Conservation (phyloP, 176 grass and related monocot species). For the Raddia guianensis region DNA sequence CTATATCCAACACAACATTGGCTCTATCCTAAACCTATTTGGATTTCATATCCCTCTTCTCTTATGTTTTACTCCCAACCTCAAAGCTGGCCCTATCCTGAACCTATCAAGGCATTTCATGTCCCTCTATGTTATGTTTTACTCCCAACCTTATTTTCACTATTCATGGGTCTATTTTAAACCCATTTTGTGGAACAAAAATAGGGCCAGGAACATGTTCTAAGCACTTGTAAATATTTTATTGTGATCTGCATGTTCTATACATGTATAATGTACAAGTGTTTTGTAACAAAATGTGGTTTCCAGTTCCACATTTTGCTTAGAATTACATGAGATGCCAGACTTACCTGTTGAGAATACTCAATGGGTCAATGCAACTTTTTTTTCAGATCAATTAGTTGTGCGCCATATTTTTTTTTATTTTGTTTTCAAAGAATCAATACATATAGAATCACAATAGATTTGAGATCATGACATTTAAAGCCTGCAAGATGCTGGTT, state of each 20-base stretch:
- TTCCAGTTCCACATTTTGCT: not conserved
- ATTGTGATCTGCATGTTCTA: not conserved
- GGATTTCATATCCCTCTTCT: no score
- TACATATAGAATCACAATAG: not conserved
- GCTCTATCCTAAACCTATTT: no score
- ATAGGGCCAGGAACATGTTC: no score
- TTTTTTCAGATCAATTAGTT: not conserved
- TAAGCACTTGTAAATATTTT: not conserved
- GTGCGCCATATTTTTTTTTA: not conserved
- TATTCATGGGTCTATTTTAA: no score
- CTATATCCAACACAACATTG: no score
- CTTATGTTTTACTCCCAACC: no score
- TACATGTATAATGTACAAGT: not conserved
- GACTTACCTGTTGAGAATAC: not conserved
- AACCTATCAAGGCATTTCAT: no score
- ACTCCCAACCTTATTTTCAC: no score
- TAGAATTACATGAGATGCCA: not conserved
- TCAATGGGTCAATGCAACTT: not conserved
- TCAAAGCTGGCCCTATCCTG: no score
- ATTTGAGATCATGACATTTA: conserved; percentile 6
- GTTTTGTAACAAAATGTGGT: not conserved
- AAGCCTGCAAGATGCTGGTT: not conserved
- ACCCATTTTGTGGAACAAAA: no score
- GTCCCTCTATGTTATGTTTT: no score
- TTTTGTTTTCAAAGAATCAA: not conserved